phyloP scores from a whole-genome alignment of 768 basidiomycete genomes.

The Saitozyma podzolica region DNA sequence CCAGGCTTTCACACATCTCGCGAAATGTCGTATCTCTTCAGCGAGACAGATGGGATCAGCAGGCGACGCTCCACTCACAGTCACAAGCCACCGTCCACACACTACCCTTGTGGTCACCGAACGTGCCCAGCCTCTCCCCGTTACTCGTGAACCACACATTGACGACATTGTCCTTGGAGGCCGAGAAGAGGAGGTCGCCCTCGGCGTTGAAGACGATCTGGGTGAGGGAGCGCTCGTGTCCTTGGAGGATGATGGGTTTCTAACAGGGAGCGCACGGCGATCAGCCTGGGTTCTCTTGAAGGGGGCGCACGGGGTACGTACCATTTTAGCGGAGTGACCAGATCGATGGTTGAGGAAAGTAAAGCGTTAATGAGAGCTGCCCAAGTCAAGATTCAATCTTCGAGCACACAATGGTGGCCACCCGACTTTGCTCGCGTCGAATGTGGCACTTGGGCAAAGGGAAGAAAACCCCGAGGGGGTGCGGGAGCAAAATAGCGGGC shows the following conservation, averaged over 20 bases:
- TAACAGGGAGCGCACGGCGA: conserved; percentile 31
- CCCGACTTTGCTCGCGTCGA: too few relatives aligned
- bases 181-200: conserved; percentile 92
- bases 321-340: too few relatives aligned
- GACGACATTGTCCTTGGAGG: conserved; percentile 90
- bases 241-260: conserved; percentile 79
- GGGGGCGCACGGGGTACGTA: not conserved
- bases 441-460: too few relatives aligned
- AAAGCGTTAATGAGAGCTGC: too few relatives aligned
- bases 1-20: too few relatives aligned
- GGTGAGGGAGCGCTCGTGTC: conserved; percentile 94
- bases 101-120: conserved; percentile 90
- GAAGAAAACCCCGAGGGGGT: too few relatives aligned
- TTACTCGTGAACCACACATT: conserved; percentile 98
- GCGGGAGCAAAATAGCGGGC: too few relatives aligned
- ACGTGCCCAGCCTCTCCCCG: conserved; percentile 94
- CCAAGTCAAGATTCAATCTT: too few relatives aligned
- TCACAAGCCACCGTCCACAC: conserved; percentile 98
- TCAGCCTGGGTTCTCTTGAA: not conserved
- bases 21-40: too few relatives aligned
- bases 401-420: too few relatives aligned
- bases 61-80: conserved; percentile 61
- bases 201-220: conserved; percentile 97
- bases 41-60: too few relatives aligned
- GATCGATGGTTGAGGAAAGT: too few relatives aligned